Evolutionary conservation across 164 flowering plant genomes (phyloP).

Genomic region (Taxillus chinensis): DNA sequence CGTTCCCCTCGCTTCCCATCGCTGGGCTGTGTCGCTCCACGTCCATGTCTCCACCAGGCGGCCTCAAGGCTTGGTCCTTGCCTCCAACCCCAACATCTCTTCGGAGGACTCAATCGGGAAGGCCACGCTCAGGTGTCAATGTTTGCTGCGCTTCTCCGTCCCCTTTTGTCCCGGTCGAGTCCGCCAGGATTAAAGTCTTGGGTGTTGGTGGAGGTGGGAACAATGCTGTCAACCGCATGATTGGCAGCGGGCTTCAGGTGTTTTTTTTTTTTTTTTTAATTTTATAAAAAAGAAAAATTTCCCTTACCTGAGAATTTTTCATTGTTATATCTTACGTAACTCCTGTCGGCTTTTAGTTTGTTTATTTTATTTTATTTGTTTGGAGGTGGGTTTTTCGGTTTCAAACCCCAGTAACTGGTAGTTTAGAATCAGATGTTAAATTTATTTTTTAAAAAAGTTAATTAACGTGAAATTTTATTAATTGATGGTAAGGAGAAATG

Average conservation of each 20-base stretch:
- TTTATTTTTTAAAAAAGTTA: too few relatives aligned
- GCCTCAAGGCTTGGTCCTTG: constrained; percentile 2
- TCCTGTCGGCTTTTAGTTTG: too few relatives aligned
- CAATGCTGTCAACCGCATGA: constrained; percentile 97
- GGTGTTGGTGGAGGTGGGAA: constrained; percentile 99
- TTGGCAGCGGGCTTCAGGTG: constrained; percentile 87
- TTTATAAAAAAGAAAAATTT: too few relatives aligned
- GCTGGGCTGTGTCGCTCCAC: constrained; percentile 12
- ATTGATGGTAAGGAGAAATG: too few relatives aligned
- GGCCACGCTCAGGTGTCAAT: constrained; percentile 12
- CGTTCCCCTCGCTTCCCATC: constrained; percentile 17
- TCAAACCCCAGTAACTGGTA: too few relatives aligned
- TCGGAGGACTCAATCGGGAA: constrained; percentile 9
- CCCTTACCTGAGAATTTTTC: too few relatives aligned
- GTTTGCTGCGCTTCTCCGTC: constrained; percentile 16
- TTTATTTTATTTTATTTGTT: too few relatives aligned
- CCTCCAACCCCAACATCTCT: neutral
- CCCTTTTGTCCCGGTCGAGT: constrained; percentile 53
- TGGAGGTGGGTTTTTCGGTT: too few relatives aligned
- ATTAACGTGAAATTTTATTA: too few relatives aligned
- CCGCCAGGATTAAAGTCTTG: constrained; percentile 90
- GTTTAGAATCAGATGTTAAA: too few relatives aligned
- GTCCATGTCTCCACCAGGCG: constrained; percentile 1
- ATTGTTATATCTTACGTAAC: too few relatives aligned
- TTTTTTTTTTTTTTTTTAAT: constrained; percentile 6